Conservation (phyloP, 176 grass and related monocot species). For the Cenchrus americanus region DNA sequence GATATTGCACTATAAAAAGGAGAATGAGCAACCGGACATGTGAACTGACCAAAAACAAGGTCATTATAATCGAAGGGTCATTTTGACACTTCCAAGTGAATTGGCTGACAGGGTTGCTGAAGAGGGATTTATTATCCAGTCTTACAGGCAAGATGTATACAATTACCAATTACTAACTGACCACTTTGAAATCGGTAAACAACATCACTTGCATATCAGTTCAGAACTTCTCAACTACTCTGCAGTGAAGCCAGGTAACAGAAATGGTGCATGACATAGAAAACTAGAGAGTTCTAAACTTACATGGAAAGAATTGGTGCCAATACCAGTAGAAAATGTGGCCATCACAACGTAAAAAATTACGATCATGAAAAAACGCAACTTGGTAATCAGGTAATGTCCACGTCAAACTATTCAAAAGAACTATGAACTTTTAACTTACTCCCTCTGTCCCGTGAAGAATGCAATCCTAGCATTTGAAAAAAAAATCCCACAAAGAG, state of each 20-base stretch:
- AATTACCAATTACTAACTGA: background rate
- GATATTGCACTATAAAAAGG: background rate
- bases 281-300: slow-evolving; percentile 5
- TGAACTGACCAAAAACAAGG: background rate
- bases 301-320: slow-evolving; percentile 78
- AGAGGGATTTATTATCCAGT: background rate
- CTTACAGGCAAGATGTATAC: background rate
- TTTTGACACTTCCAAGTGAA: background rate
- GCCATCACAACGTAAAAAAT: slow-evolving; percentile 81
- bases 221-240: background rate
- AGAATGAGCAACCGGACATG: background rate
- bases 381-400: background rate
- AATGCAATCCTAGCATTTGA: too few relatives aligned
- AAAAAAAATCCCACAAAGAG: too few relatives aligned
- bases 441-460: too few relatives aligned
- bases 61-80: background rate
- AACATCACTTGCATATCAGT: background rate
- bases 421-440: slow-evolving; percentile 28
- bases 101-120: background rate
- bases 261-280: background rate
- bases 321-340: slow-evolving; percentile 91
- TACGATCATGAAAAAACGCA: slow-evolving; percentile 67
- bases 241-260: background rate
- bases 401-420: background rate
- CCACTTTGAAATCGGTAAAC: background rate